Conservation (phyloP, 2,329 filamentous ascomycete genomes). For the Graphilbum ipis-grandicollis region DNA sequence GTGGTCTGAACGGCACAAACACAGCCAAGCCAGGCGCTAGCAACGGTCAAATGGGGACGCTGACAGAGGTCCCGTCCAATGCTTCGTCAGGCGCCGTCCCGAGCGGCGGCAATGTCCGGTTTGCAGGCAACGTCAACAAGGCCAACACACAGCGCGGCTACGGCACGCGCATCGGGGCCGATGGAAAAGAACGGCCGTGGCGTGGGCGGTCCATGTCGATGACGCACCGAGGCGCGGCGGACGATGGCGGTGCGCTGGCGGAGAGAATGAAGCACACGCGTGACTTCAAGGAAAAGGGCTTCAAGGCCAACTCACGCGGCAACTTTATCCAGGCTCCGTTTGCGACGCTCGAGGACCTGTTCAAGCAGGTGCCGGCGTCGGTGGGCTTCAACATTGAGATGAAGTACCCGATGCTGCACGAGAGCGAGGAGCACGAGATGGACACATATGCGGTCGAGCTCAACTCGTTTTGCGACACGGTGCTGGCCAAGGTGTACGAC, state of each 20-base stretch:
- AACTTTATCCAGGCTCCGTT: constrained; percentile 94
- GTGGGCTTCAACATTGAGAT: constrained; percentile 98
- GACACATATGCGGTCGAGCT: constrained; percentile 90
- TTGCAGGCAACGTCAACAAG: neutral
- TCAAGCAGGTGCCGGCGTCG: constrained; percentile 61
- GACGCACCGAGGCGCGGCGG: constrained; percentile 20
- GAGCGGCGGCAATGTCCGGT: no score
- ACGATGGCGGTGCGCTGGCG: constrained; percentile 23
- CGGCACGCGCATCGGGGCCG: neutral
- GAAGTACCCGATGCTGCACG: constrained; percentile 93
- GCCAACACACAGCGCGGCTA: neutral
- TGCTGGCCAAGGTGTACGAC: constrained; percentile 80
- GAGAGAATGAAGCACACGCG: constrained; percentile 96
- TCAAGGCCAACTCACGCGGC: constrained; percentile 86
- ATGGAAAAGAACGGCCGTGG: constrained; percentile 5
- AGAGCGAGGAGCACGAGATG: constrained; percentile 91
- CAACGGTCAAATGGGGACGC: no score
- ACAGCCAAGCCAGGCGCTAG: no score
- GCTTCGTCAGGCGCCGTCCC: no score
- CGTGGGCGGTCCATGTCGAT: constrained; percentile 37
- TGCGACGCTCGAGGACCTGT: constrained; percentile 86
- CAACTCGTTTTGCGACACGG: constrained; percentile 90
- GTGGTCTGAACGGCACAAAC: no score
- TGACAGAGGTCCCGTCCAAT: no score
- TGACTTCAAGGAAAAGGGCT: constrained; percentile 87